phyloP scores from a whole-genome alignment of 441 rosid genomes.

The Brassica hybrid region DNA sequence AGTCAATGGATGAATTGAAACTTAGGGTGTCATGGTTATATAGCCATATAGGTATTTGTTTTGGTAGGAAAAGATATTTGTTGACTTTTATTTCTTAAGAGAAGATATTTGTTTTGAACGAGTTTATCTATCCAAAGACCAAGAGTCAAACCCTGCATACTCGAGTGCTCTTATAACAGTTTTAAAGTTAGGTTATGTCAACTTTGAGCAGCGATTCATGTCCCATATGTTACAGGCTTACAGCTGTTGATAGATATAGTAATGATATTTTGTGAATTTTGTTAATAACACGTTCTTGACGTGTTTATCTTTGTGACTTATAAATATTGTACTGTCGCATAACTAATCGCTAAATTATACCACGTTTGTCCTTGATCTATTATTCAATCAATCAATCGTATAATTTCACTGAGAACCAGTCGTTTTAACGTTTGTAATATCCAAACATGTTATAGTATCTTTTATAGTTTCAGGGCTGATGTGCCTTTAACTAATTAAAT shows the following conservation, averaged over 20 bases:
- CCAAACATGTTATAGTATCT: neutral
- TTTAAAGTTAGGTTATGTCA: slow-evolving; percentile 12
- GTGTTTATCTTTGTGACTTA: neutral
- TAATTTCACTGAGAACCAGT: neutral
- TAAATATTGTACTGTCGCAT: neutral
- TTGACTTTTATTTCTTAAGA: no score
- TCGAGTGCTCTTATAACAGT: slow-evolving; percentile 32
- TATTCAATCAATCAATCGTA: neutral
- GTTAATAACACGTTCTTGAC: neutral
- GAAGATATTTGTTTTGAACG: neutral
- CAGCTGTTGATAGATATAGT: slow-evolving; percentile 1
- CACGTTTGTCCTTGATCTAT: neutral
- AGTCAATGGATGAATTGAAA: no score
- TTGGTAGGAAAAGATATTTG: no score
- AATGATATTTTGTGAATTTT: slow-evolving; percentile 6
- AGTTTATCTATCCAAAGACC: neutral
- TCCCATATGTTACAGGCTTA: slow-evolving; percentile 6
- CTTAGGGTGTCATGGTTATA: neutral
- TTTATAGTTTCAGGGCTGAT: no score
- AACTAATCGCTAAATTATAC: neutral
- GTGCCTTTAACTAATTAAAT: no score
- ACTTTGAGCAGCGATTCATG: slow-evolving; percentile 5
- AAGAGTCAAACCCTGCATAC: neutral
- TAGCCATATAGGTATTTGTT: no score
- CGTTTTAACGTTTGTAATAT: neutral